Conservation (phyloP, 495 filamentous ascomycete genomes). For the Cryomyces minteri region DNA sequence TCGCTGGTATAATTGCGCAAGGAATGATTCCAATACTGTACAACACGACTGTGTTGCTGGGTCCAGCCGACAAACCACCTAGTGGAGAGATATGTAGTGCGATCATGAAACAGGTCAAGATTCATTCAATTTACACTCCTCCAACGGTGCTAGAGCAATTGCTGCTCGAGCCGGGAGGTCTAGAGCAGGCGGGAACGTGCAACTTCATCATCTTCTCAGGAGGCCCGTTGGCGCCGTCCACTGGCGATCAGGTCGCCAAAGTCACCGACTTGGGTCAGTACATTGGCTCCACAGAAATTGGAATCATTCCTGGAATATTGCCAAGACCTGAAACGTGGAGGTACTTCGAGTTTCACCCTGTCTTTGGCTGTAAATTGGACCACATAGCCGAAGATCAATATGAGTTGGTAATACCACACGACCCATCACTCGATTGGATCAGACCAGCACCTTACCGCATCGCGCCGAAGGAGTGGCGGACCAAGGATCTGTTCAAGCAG, state of each 20-base stretch:
- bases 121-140: too few relatives aligned
- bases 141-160: too few relatives aligned
- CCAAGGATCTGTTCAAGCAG: conserved; percentile 6
- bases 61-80: too few relatives aligned
- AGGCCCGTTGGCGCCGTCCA: not conserved
- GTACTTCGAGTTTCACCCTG: not conserved
- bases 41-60: too few relatives aligned
- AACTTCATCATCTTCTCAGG: too few relatives aligned
- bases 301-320: not conserved
- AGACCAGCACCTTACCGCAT: not conserved
- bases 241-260: not conserved
- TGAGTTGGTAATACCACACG: not conserved
- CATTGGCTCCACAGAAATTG: not conserved
- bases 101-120: too few relatives aligned
- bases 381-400: not conserved
- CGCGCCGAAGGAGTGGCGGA: conserved; percentile 1
- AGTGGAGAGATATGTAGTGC: too few relatives aligned
- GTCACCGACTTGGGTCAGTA: not conserved
- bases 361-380: not conserved
- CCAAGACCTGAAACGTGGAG: not conserved
- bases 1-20: too few relatives aligned
- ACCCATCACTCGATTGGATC: not conserved
- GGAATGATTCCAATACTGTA: too few relatives aligned
- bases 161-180: too few relatives aligned
- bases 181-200: too few relatives aligned